Evolutionary conservation across 2,329 filamentous ascomycete genomes (phyloP), one percentile per base, ranked within the genome.

Genomic region (Monilinia polystroma): DNA sequence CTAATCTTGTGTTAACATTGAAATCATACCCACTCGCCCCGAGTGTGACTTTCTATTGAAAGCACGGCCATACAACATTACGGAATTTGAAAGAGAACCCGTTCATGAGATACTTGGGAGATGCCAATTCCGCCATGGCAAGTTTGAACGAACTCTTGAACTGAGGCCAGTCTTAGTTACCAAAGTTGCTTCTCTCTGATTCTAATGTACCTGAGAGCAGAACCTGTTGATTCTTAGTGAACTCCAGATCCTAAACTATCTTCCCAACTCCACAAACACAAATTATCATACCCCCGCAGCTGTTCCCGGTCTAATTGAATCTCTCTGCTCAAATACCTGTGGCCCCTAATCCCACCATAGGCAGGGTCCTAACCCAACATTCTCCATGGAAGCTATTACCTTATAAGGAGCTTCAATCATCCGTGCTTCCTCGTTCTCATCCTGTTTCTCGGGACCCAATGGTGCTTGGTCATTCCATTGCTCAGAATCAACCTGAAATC

Each of bases 381-480:
- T 83, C 63, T 84, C 84, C 87, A 90, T 89, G 71, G 82, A 85
- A 10, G 84, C 87, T 68, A 81, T 86, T 70, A 94, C 85, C 69
- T 83, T 84, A 80, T 92, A 95, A 0, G 91, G 90, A 6, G 90
- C 87, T 68, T 83, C 84, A 72, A 83, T 81, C 45, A 79, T 79
- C 26, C 38, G 43, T 52, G 35, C 51, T 60, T 45, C 52, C 4
- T 81, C 79, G 32, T 85, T 84, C 59, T 85, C 84, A 59, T 90
- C 86, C 51, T 85, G 84, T 18, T 86, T 82, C 70, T 90, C 85
- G 47, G 89, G 86, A 63, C 88, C 87, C 67, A 85, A 84, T 0
- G 94, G 89, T 53, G 90, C 88, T 77, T 96, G 90, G 76, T 98
- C 94, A 68, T 92, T 87, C 93, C 95, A 99, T 71, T 91, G 86